These are phyloP conservation scores for Calonectria pseudoreteaudii DNA, from an alignment of 2,329 filamentous ascomycete genomes.

Conservation along the genomic window DNA sequence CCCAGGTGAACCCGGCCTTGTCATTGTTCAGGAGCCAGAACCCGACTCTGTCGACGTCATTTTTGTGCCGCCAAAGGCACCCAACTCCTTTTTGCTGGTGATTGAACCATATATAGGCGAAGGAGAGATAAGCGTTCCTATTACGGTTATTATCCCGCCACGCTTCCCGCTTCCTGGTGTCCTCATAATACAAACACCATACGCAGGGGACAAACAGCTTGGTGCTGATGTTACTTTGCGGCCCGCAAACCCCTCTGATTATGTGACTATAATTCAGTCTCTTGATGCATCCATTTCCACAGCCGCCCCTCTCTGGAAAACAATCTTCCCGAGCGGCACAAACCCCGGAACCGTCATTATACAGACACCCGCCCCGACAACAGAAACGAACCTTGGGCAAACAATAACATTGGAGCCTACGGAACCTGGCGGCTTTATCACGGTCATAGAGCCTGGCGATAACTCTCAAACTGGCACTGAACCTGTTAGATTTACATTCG, in stretches of 20 bases:
- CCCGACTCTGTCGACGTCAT: constrained; percentile 24
- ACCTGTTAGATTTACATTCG: constrained; percentile 30
- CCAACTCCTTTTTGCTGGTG: constrained; percentile 33
- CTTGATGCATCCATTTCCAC: not conserved
- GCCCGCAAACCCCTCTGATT: constrained; percentile 20
- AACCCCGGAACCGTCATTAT: constrained; percentile 35
- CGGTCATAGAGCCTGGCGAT: constrained; percentile 34
- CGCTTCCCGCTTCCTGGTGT: constrained; percentile 22
- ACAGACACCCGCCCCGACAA: constrained; percentile 19
- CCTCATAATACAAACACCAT: constrained; percentile 38
- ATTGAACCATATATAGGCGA: constrained; percentile 34
- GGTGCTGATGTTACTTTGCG: constrained; percentile 27
- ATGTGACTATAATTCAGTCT: constrained; percentile 34
- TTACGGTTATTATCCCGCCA: constrained; percentile 31
- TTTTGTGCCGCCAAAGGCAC: constrained; percentile 33
- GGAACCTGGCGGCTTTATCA: constrained; percentile 27
- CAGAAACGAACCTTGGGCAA: not conserved
- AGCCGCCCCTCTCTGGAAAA: constrained; percentile 17
- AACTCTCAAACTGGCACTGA: constrained; percentile 23
- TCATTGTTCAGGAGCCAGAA: constrained; percentile 34
- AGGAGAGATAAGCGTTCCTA: constrained; percentile 27
- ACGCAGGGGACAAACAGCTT: not conserved
- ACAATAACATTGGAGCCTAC: constrained; percentile 29
- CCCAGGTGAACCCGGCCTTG: constrained; percentile 31
- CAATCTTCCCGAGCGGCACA: constrained; percentile 31